These are phyloP conservation scores for Ceratobasidium papillatum DNA, from an alignment of 1,284 basidiomycete genomes.

Conservation along the genomic window DNA sequence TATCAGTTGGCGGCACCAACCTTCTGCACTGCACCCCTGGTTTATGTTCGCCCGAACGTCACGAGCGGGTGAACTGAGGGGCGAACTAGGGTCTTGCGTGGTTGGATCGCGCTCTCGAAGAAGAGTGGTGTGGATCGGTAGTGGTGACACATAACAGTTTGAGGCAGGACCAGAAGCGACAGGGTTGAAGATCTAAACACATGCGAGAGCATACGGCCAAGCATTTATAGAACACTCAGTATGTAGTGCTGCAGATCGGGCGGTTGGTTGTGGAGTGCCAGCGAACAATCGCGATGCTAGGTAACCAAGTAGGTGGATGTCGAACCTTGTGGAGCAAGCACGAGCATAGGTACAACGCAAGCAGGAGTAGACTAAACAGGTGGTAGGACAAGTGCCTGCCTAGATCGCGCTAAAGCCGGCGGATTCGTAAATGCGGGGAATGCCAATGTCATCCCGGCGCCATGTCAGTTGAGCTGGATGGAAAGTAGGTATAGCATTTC, in stretches of 20 bases:
- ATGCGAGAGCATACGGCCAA: neutral
- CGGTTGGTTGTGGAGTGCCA: neutral
- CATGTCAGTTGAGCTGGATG: slow-evolving; percentile 39
- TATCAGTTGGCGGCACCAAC: neutral
- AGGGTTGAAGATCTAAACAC: neutral
- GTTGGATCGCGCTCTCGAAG: neutral
- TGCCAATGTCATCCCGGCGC: slow-evolving; percentile 10
- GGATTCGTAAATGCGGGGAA: neutral
- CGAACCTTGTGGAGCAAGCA: slow-evolving; percentile 2
- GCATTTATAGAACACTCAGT: neutral
- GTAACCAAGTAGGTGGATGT: neutral
- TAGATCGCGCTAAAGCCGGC: slow-evolving; percentile 19
- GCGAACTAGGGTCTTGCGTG: neutral
- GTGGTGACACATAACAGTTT: neutral
- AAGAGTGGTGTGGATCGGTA: neutral
- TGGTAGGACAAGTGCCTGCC: neutral
- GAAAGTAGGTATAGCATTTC: neutral
- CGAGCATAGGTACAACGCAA: neutral
- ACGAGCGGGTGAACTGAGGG: neutral
- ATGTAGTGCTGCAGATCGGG: neutral
- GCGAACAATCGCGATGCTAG: neutral
- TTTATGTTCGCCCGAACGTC: slow-evolving; percentile 2
- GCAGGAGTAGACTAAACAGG: neutral
- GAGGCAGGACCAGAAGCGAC: neutral
- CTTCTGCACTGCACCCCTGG: slow-evolving; percentile 1